Evolutionary conservation across 495 filamentous ascomycete species (phyloP), one percentile per base, ranked within the genome.

Genomic region (Trichodelitschia bisporula): DNA sequence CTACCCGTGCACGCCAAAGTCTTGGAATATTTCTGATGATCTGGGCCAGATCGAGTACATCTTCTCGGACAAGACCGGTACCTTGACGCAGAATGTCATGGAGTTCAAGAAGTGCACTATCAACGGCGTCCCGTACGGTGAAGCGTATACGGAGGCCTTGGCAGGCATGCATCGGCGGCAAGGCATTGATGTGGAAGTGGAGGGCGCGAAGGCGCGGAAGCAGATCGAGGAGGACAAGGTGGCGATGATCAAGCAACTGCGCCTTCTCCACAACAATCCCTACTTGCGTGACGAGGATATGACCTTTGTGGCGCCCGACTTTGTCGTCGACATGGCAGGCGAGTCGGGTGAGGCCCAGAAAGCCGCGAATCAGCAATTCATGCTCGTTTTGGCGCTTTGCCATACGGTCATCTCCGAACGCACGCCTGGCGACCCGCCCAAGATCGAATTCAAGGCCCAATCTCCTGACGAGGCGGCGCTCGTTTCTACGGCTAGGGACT

Each of bases 41-140:
- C 61, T 99, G 19, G 89, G 89, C 6, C 89, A 99, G 53, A 93
- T 99, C 36, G 89, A 99, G 49, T 99, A 95, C 52, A 91, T 99
- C 38, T 99, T 99, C 56, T 95, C 89, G 1, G 89, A 99, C 56
- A 99, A 99, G 53, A 99, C 89, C 2, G 89, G 89, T 20, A 99
- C 89, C 3, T 54, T 99, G 40, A 99, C 89, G 4, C 89, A 99
- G 44, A 99, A 99, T 46, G 79, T 95, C 30, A 99, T 99, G 89
- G 89, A 99, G 52, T 99, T 93, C 66, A 95, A 93, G 50, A 99
- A 99, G 45, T 75, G 69, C 35, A 89, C 78, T 12, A 70, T 99
- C 47, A 93, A 95, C 44, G 86, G 89, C 6, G 61, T 80, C 31
- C 66, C 83, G 5, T 99, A 99, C 42, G 89, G 89, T 26, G 89